phyloP scores from a whole-genome alignment of 768 basidiomycete species.

The Lactarius tabidus region DNA sequence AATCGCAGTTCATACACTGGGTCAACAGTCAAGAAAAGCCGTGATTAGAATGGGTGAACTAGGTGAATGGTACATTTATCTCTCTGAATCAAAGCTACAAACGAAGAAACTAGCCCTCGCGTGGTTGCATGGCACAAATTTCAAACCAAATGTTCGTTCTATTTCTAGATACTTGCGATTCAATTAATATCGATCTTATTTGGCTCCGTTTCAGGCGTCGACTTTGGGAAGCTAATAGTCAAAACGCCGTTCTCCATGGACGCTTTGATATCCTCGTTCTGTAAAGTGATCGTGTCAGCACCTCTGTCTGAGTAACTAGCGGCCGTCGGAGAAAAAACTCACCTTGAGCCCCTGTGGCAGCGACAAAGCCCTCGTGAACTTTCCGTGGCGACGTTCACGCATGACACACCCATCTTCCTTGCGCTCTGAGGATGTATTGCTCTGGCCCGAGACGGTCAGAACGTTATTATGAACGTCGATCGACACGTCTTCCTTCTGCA shows the following conservation, averaged over 20 bases:
- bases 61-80: background rate
- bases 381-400: conserved; percentile 31
- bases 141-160: background rate
- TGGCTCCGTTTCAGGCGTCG: conserved; percentile 39
- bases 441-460: conserved; percentile 50
- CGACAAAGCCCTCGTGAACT: conserved; percentile 29
- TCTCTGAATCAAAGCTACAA: background rate
- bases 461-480: conserved; percentile 49
- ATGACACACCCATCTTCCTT: conserved; percentile 37
- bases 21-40: background rate
- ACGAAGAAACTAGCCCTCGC: background rate
- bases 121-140: background rate
- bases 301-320: background rate
- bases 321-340: conserved; percentile 2
- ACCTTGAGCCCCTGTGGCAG: conserved; percentile 32
- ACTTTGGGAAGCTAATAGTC: conserved; percentile 46
- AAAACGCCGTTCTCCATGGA: conserved; percentile 46
- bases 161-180: background rate
- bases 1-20: background rate
- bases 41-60: background rate
- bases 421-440: conserved; percentile 32
- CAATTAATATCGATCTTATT: conserved; percentile 39
- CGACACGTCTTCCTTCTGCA: conserved; percentile 46
- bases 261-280: conserved; percentile 38
- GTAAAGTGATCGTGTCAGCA: background rate